phyloP scores from a whole-genome alignment of 257 asterid species.

The Primulina tabacum region DNA sequence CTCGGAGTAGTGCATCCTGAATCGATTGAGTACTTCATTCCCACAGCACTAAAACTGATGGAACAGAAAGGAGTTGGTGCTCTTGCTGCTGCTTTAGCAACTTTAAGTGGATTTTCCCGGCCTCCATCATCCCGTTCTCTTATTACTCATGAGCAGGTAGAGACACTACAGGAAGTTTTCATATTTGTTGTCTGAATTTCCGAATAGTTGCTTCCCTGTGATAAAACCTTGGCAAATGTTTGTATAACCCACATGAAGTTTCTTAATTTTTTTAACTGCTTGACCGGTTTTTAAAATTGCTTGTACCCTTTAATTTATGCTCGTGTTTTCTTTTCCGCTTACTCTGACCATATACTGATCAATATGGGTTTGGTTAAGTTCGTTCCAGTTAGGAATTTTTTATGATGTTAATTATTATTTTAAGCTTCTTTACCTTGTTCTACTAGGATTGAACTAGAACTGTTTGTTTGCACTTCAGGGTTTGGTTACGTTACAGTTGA shows the following conservation, averaged over 20 bases:
- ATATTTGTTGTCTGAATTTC: background rate
- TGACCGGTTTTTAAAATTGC: background rate
- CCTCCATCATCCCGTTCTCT: conserved; percentile 65
- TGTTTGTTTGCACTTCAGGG: conserved; percentile 50
- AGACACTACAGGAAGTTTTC: conserved; percentile 16
- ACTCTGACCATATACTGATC: background rate
- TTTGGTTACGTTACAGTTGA: conserved; percentile 70
- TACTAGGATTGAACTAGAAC: background rate
- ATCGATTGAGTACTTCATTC: conserved; percentile 50
- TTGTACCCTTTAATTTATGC: background rate
- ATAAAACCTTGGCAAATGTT: background rate
- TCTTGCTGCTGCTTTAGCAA: conserved; percentile 56
- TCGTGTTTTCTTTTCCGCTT: conserved; percentile 1
- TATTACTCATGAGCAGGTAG: conserved; percentile 56
- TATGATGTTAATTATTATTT: background rate
- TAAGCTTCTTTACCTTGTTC: conserved; percentile 2
- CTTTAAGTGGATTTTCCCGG: conserved; percentile 55
- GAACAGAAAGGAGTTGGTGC: conserved; percentile 48
- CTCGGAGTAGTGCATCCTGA: conserved; percentile 55
- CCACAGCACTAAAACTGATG: conserved; percentile 49
- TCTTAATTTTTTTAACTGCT: background rate
- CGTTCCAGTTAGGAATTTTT: too few relatives aligned
- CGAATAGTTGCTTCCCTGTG: background rate
- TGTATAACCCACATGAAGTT: background rate
- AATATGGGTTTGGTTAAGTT: background rate